Conservation (phyloP, 306 rosid species). For the Aeschynomene evenia region DNA sequence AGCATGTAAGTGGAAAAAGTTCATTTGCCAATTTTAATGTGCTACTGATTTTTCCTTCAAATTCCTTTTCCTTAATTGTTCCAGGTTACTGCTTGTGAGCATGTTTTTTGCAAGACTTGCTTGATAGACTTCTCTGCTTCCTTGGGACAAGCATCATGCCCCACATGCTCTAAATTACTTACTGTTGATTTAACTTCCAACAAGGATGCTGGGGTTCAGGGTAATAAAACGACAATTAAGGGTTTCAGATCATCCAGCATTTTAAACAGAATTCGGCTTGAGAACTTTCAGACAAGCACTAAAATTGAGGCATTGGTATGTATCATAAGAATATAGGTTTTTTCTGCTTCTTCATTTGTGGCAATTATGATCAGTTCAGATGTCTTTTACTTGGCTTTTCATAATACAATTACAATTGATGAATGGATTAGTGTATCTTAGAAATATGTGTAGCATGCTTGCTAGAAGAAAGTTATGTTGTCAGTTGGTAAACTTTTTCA, state of each 20-base stretch:
- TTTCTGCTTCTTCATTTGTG: neutral
- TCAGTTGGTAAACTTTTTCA: neutral
- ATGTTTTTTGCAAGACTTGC: slow-evolving; percentile 80
- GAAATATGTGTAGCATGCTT: neutral
- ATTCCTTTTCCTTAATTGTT: slow-evolving; percentile 16
- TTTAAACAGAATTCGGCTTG: slow-evolving; percentile 74
- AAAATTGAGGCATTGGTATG: slow-evolving; percentile 98
- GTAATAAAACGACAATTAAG: slow-evolving; percentile 60
- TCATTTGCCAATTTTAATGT: neutral
- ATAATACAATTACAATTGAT: neutral
- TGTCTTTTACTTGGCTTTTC: neutral
- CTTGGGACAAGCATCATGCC: slow-evolving; percentile 69
- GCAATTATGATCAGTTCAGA: slow-evolving; percentile 8
- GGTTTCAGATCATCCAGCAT: slow-evolving; percentile 88
- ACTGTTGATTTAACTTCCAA: slow-evolving; percentile 67
- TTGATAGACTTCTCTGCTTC: slow-evolving; percentile 63
- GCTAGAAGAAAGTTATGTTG: neutral
- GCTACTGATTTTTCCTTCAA: neutral
- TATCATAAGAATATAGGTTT: neutral
- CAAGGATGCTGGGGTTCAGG: slow-evolving; percentile 38
- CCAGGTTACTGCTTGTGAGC: slow-evolving; percentile 88
- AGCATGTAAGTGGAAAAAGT: neutral
- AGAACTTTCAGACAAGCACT: slow-evolving; percentile 88
- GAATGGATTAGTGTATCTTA: neutral
- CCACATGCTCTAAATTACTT: slow-evolving; percentile 72